Evolutionary conservation across 2,329 filamentous ascomycete genomes (phyloP).

Genomic region (Penicillium sp.): DNA sequence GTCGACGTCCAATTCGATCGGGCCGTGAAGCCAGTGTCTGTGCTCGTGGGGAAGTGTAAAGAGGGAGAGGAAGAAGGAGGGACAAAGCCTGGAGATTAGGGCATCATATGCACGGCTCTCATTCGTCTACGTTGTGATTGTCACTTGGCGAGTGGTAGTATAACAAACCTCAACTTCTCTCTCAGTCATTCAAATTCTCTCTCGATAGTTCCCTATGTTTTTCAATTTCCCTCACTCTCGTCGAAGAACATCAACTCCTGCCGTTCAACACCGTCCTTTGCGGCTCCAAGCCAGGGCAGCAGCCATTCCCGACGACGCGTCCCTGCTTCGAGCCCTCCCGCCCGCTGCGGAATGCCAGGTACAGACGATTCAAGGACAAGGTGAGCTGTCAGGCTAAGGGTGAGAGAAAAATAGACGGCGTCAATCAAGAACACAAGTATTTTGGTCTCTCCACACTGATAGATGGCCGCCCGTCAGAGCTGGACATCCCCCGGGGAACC

Average conservation of each 20-base stretch:
- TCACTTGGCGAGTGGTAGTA: too few species aligned
- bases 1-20: neutral
- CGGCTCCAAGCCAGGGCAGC: conserved; percentile 1
- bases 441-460: neutral
- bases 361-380: neutral
- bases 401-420: too few species aligned
- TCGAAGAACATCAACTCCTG: too few species aligned
- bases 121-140: too few species aligned
- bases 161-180: too few species aligned
- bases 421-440: too few species aligned
- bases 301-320: conserved; percentile 24
- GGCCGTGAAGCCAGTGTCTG: too few species aligned
- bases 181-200: too few species aligned
- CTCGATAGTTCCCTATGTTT: too few species aligned
- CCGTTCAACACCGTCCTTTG: too few species aligned
- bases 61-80: neutral
- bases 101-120: too few species aligned
- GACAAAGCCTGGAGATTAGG: neutral
- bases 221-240: too few species aligned
- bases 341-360: conserved; percentile 10
- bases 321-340: conserved; percentile 4
- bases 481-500: neutral
- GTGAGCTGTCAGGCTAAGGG: conserved; percentile 2
- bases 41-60: neutral
- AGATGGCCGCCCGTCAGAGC: neutral